phyloP scores from a whole-genome alignment of 202 grass and related monocot species.

The Sporobolus alterniflorus region DNA sequence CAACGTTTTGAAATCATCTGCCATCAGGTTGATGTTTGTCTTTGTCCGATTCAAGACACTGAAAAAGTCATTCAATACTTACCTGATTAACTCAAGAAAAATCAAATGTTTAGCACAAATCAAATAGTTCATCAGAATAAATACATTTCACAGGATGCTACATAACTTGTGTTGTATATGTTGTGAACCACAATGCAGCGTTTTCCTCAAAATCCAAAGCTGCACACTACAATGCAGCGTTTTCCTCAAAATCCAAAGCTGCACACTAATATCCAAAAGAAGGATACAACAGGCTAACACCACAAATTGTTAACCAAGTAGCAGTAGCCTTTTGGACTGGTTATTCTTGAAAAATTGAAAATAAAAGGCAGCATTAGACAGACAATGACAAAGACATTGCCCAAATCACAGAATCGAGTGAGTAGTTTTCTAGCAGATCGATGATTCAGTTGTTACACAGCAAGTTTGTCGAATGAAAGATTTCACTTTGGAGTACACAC shows the following conservation, averaged over 20 bases:
- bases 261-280: slow-evolving; percentile 7
- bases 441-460: neutral
- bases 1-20: slow-evolving; percentile 69
- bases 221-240: neutral
- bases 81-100: slow-evolving; percentile 4
- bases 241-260: neutral
- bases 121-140: neutral
- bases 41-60: slow-evolving; percentile 90
- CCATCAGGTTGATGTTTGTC: slow-evolving; percentile 72
- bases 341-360: neutral
- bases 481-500: neutral
- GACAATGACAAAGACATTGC: neutral
- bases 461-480: neutral
- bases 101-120: slow-evolving; percentile 21
- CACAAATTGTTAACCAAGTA: neutral
- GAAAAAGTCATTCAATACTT: slow-evolving; percentile 40
- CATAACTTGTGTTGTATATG: neutral
- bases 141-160: neutral
- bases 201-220: neutral
- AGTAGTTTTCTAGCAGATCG: neutral
- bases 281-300: neutral
- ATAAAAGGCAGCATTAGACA: neutral
- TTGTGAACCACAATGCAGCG: neutral
- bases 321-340: neutral
- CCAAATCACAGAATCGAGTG: neutral